Conservation (phyloP, 2,329 filamentous ascomycete genomes). For the Aspergillus sp. region DNA sequence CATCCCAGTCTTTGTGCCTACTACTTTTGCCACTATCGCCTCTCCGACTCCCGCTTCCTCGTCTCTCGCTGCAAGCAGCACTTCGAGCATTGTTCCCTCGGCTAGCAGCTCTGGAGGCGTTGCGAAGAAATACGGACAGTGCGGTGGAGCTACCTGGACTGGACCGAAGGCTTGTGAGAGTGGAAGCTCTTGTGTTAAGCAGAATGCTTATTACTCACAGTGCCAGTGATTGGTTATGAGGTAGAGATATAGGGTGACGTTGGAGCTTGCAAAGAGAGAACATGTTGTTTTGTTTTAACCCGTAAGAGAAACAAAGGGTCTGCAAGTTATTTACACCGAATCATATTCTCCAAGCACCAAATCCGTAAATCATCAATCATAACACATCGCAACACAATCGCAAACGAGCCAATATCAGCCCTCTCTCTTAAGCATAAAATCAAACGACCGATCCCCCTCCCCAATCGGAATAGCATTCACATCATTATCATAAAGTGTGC, state of each 20-base stretch:
- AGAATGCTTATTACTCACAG: conserved; percentile 36
- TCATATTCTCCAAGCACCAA: too few relatives aligned
- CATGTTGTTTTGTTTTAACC: too few relatives aligned
- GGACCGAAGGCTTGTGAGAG: conserved; percentile 27
- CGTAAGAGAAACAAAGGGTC: too few relatives aligned
- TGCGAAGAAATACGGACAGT: conserved; percentile 22
- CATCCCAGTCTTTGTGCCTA: neutral
- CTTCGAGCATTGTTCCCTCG: conserved; percentile 3
- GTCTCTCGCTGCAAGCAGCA: neutral
- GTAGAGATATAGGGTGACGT: too few relatives aligned
- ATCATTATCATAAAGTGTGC: conserved; percentile 50
- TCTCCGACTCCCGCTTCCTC: neutral
- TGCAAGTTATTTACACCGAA: too few relatives aligned
- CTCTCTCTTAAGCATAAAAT: conserved; percentile 5
- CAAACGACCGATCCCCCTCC: conserved; percentile 10
- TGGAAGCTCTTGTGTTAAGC: conserved; percentile 26
- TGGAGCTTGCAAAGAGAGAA: too few relatives aligned
- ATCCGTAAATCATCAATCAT: too few relatives aligned
- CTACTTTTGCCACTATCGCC: neutral
- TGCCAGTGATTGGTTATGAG: conserved; percentile 12
- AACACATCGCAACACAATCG: too few relatives aligned
- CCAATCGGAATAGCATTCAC: conserved; percentile 16
- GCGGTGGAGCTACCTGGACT: conserved; percentile 32
- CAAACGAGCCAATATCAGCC: too few relatives aligned
- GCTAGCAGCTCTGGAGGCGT: conserved; percentile 8